Evolutionary conservation across 2,329 filamentous ascomycete species (phyloP).

Genomic region (Myriosclerotinia duriaeana): DNA sequence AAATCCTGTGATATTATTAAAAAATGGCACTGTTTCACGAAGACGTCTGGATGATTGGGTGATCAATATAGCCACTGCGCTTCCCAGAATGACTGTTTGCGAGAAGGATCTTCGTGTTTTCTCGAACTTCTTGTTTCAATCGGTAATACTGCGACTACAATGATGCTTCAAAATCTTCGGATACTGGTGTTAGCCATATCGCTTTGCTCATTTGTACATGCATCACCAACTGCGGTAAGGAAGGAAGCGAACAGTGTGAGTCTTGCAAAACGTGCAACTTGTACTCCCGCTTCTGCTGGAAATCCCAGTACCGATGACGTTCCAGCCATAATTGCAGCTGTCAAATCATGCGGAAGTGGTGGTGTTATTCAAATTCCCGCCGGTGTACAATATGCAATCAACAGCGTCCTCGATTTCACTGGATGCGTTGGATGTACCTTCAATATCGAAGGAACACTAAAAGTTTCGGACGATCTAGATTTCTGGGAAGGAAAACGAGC

Average conservation of each 20-base stretch:
- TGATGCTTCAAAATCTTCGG: background rate
- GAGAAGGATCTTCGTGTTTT: background rate
- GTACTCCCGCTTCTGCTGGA: constrained; percentile 31
- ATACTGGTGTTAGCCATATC: constrained; percentile 2
- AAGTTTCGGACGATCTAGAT: constrained; percentile 43
- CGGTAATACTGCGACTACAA: background rate
- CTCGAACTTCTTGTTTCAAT: background rate
- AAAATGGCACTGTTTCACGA: background rate
- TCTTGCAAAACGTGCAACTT: constrained; percentile 32
- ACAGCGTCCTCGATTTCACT: constrained; percentile 46
- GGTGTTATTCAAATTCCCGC: constrained; percentile 49
- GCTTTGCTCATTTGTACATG: background rate
- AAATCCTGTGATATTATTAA: no score
- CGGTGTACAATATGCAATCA: constrained; percentile 46
- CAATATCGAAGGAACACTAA: constrained; percentile 48
- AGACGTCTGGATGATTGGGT: background rate
- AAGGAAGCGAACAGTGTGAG: background rate
- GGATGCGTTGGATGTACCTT: constrained; percentile 48
- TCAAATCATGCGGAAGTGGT: constrained; percentile 43
- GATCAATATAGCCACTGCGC: background rate
- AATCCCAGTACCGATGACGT: constrained; percentile 43
- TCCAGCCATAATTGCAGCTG: constrained; percentile 47
- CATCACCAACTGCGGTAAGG: constrained; percentile 2
- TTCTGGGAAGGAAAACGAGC: constrained; percentile 46
- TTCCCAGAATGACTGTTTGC: background rate